Conservation (phyloP, 768 basidiomycete genomes). For the Lentinula boryana region DNA sequence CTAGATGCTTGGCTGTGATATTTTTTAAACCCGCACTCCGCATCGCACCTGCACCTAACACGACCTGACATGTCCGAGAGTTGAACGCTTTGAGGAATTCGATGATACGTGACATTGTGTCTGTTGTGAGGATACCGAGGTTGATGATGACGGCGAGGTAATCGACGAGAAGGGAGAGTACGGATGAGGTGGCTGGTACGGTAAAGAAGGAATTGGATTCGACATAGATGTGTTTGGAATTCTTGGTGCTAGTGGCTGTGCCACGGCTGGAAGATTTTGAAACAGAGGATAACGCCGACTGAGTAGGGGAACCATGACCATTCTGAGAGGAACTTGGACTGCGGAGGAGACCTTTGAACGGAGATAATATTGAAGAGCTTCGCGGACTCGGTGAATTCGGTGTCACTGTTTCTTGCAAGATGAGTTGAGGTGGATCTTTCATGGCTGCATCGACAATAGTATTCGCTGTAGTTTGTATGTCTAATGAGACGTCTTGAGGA, state of each 20-base stretch:
- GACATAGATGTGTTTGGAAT: slow-evolving; percentile 61
- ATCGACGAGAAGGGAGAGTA: slow-evolving; percentile 67
- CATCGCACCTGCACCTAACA: slow-evolving; percentile 99
- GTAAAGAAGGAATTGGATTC: slow-evolving; percentile 84
- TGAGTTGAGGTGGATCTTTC: slow-evolving; percentile 68
- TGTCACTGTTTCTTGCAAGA: slow-evolving; percentile 21
- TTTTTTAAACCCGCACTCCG: slow-evolving; percentile 94
- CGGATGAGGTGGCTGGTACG: slow-evolving; percentile 79
- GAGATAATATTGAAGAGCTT: slow-evolving; percentile 8
- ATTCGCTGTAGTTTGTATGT: slow-evolving; percentile 67
- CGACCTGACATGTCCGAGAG: slow-evolving; percentile 96
- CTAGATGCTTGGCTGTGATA: slow-evolving; percentile 95
- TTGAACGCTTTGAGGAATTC: slow-evolving; percentile 98
- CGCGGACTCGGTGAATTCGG: slow-evolving; percentile 11
- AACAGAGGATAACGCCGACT: slow-evolving; percentile 13
- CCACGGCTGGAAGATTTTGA: slow-evolving; percentile 9
- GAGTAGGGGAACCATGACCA: slow-evolving; percentile 13
- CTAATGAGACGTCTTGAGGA: slow-evolving; percentile 63
- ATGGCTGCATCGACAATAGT: slow-evolving; percentile 79
- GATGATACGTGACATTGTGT: slow-evolving; percentile 90
- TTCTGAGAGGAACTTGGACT: slow-evolving; percentile 7
- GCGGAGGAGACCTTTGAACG: slow-evolving; percentile 10
- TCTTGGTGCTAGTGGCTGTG: slow-evolving; percentile 16
- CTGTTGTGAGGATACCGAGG: slow-evolving; percentile 82
- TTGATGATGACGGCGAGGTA: slow-evolving; percentile 89